Percentiles rank a stretch among this genome's conserved stretches.
These are phyloP conservation scores for Penicillium simplicissimum DNA, from an alignment of 495 filamentous ascomycete species.

Conservation along the genomic window DNA sequence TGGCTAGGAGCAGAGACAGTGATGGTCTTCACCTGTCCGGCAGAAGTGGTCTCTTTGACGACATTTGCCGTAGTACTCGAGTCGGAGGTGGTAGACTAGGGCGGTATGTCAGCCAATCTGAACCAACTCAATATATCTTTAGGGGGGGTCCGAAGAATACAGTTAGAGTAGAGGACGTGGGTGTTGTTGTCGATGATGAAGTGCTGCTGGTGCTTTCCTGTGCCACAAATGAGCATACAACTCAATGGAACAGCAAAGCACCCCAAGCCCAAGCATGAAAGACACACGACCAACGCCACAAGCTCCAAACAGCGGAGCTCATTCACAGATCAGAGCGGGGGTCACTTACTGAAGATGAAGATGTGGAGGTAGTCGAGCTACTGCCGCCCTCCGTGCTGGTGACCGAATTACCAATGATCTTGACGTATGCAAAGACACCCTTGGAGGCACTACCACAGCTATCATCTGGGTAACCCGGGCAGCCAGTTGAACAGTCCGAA, in stretches of 20 bases:
- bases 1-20: conserved; percentile 47
- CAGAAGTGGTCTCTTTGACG: conserved; percentile 50
- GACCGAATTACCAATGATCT: conserved; percentile 25
- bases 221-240: conserved; percentile 22
- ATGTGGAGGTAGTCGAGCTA: conserved; percentile 19
- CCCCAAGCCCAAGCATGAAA: conserved; percentile 12
- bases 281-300: conserved; percentile 8
- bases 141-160: conserved; percentile 15
- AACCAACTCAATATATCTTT: neutral
- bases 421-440: conserved; percentile 62
- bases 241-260: conserved; percentile 18
- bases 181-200: conserved; percentile 14
- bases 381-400: conserved; percentile 40
- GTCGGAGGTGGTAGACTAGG: conserved; percentile 19
- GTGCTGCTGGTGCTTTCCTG: conserved; percentile 22
- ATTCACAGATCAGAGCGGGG: neutral
- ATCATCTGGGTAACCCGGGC: conserved; percentile 68
- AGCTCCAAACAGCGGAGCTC: neutral
- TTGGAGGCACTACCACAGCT: conserved; percentile 58
- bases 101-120: conserved; percentile 20
- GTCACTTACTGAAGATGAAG: conserved; percentile 32
- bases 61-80: conserved; percentile 40
- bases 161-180: conserved; percentile 13
- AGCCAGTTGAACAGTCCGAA: conserved; percentile 54
- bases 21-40: conserved; percentile 50